Evolutionary conservation across 2,329 filamentous ascomycete species (phyloP), one percentile per base, ranked within the genome.

Genomic region (Ceratocystis eucalypticola): DNA sequence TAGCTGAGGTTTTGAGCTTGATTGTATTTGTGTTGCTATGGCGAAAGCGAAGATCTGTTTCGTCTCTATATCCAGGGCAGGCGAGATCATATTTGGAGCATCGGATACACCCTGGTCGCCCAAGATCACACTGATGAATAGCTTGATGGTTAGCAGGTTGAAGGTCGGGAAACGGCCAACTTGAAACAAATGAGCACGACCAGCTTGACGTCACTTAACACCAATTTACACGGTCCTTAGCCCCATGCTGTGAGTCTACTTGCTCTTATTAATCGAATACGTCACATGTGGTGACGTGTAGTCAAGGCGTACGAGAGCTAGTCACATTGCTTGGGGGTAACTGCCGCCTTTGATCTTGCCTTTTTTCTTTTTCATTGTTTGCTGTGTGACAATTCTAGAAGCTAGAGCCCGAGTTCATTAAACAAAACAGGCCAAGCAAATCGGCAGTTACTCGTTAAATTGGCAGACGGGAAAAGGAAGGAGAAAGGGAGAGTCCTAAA

Each of bases 21-120:
- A 68, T 68, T 20, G 64, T 68, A 53, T 68, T 53, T 7, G 64
- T 66, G 44, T 68, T 68, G 67, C 64, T 68, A 46, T 68, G 67
- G n/a, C 67, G 67, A 45, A 68, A 68, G 37, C 64, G 61, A n/a
- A 68, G 67, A 33, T 68, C 67, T 28, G 64, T 64, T 22, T 68
- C 61, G 33, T 68, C 67, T n/a, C 67, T 61, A 55, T 68, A 68
- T 7, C 67, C 67, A 12, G 67, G 64, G 12, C 67, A 68, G 17
- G 7, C 22, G 7, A 66, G 61, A 41, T 66, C 64, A 59, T 68
- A 65, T 44, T 68, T 68, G 53, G 50, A 22, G 45, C 64, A 68
- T 15, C 67, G 64, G 41, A 61, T 41, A 61, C 67, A 68, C 20
- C 67, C 67, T n/a, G 67, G 67, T 12, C 64, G 67, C 33, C 67